phyloP scores from a whole-genome alignment of 2,329 filamentous ascomycete species.

The Saccharata proteae region DNA sequence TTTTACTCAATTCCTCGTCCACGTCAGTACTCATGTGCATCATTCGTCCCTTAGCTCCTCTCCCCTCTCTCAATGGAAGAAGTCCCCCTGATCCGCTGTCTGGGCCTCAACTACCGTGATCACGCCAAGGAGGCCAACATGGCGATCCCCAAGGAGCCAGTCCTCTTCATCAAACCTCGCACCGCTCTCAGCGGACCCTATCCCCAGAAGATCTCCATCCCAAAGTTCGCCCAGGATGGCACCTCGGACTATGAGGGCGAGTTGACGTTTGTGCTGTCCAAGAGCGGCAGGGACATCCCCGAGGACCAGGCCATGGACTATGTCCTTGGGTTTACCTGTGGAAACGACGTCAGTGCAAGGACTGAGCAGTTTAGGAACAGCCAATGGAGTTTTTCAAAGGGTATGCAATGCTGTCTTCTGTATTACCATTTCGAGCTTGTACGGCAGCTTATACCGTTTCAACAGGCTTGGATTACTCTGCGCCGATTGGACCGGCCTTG shows the following conservation, averaged over 20 bases:
- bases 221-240: constrained; percentile 36
- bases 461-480: constrained; percentile 43
- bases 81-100: constrained; percentile 31
- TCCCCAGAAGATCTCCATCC: constrained; percentile 33
- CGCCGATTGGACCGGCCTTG: constrained; percentile 40
- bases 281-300: constrained; percentile 39
- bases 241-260: constrained; percentile 35
- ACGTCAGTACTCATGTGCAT: not conserved
- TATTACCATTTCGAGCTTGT: no score
- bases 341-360: constrained; percentile 44
- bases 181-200: constrained; percentile 28
- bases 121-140: constrained; percentile 39
- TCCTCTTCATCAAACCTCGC: constrained; percentile 43
- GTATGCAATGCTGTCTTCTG: not conserved
- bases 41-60: constrained; percentile 11
- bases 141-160: constrained; percentile 57
- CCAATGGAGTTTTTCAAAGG: constrained; percentile 45
- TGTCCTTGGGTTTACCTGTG: constrained; percentile 41
- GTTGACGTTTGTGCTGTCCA: constrained; percentile 36
- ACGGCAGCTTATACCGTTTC: no score
- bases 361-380: constrained; percentile 35
- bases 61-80: constrained; percentile 24
- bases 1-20: no score
- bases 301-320: constrained; percentile 34
- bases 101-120: constrained; percentile 35